A percentile compares a stretch with the other conserved stretches of the same genome.
phyloP scores from a whole-genome alignment of 2,329 filamentous ascomycete species.

The Arthrobotrys sphaeroides region DNA sequence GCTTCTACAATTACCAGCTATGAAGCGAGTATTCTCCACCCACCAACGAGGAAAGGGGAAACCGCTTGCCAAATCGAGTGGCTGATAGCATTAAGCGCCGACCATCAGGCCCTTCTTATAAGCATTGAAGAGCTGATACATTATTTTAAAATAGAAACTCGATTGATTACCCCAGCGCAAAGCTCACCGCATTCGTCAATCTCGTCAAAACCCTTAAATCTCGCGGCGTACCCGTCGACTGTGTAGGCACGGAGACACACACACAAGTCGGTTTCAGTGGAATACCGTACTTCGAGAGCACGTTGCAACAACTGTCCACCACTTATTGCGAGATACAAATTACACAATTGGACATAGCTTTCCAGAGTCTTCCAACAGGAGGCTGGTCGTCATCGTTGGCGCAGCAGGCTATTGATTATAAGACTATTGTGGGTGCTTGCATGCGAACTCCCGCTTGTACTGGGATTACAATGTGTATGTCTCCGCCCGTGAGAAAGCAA shows the following conservation, averaged over 20 bases:
- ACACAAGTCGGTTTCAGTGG: constrained; percentile 60
- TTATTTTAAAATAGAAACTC: background rate
- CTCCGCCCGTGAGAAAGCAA: background rate
- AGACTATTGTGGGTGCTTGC: constrained; percentile 67
- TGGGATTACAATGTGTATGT: constrained; percentile 70
- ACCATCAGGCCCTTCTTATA: no score
- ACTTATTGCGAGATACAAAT: constrained; percentile 69
- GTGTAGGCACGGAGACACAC: constrained; percentile 20
- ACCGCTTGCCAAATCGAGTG: no score
- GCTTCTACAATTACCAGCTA: background rate
- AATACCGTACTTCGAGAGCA: constrained; percentile 58
- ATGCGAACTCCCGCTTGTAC: constrained; percentile 70
- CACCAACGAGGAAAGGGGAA: no score
- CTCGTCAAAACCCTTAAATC: constrained; percentile 5
- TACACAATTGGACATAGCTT: constrained; percentile 73
- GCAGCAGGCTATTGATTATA: constrained; percentile 56
- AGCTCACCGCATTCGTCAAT: constrained; percentile 4
- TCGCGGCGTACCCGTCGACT: constrained; percentile 31
- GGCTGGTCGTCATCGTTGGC: constrained; percentile 56
- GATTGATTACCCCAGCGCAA: constrained; percentile 12
- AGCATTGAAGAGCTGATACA: background rate
- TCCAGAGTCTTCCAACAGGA: constrained; percentile 64
- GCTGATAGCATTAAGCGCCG: no score
- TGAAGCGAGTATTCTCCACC: no score
- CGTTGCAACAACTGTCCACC: background rate